Base-by-base conservation (phyloP, 2,329 filamentous ascomycete genomes). In the Purpureocillium takamizusanense region DNA sequence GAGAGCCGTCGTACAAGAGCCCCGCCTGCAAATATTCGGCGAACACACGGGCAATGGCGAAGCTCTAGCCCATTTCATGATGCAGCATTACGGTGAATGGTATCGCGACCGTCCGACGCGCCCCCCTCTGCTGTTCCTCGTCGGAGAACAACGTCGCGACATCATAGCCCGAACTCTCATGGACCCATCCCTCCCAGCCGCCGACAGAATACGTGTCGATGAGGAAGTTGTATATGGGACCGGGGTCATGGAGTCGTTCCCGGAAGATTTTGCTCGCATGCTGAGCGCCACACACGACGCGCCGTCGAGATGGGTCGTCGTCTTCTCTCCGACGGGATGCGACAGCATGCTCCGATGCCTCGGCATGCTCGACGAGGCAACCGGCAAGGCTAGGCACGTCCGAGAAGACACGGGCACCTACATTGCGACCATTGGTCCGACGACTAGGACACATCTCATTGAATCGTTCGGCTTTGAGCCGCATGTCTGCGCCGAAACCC, bases 381-480 rank as follows among this genome's bases (percentile, higher is more conserved):
- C 65, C 1, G 63, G 64, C 15, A 68, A 56, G 49, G 61, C 55
- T 15, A 51, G 51, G 27, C 49, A 46, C 5, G 50, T 37, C 11
- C 45, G 42, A 4, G 44, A 53, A 25, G 54, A 56, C 21, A 62
- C 62, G 9, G 69, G 58, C 36, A 82, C 79, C 1, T 78, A 75
- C 45, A 69, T 97, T 43, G 86, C 83, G 12, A 94, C 89, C 0
- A 98, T 98, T 59, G 92, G 92, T 1, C 90, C 92, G 11, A 98
- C 92, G 14, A 98, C 92, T 10, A 73, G 81, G 45, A 79, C 88
- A 48, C 80, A 86, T 61, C 63, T 98, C 33, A 56, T 66, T 13
- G 65, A 69, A 15, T 71, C 68, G 1, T 86, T 87, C 56, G 74
- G 64, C 1, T 83, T 80, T 46, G 70, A 78, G 49, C 78, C 86